Evolutionary conservation across 768 basidiomycete genomes (phyloP), one percentile per base, ranked within the genome.

Genomic region (Myochromella boudieri): DNA sequence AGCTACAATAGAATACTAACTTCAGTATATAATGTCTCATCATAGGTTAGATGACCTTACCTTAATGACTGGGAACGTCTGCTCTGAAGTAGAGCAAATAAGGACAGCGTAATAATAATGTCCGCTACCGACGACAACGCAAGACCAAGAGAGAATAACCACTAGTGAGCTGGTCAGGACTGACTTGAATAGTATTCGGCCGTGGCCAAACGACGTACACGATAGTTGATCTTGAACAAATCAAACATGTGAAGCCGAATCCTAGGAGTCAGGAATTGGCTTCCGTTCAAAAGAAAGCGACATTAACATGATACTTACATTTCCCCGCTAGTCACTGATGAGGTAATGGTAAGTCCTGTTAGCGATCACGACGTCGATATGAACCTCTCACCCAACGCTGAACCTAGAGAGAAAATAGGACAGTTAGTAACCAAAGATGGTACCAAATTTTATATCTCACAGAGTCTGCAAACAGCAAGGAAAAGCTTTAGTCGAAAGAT

Each of bases 81-180:
- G 20, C 45, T 60, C 42, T 53, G 64, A 1, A 74, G 49, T 6
- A 71, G 63, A 24, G 57, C 6, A 14, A 45, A 51, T 8, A 54
- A 38, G 7, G 38, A 51, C 6, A 51, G 3, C 0, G 73, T 70
- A 36, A 75, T 56, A 15, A 69, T 36, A 17, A 75, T 52, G 38
- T 75, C 73, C 2, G 70, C 66, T 6, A 63, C 56, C 8, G 66
- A 68, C 9, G 73, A 75, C 37, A 74, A 46, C 1, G 71, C 68
- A n/a, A 75, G 64, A 4, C 73, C 73, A 14, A 73, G 62, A 12
- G 73, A 69, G 39, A 75, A 75, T n/a, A 75, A 37, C 71, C 72
- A 75, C 73, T 75, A 42, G 25, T 29, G 15, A 25, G 20, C 10
- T 34, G 34, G 8, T 15, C 14, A 22, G 15, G 9, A 44, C 15